These are phyloP conservation scores for Yamadazyma atlantica DNA, from an alignment of 1,139 yeast genomes.

Conservation along the genomic window DNA sequence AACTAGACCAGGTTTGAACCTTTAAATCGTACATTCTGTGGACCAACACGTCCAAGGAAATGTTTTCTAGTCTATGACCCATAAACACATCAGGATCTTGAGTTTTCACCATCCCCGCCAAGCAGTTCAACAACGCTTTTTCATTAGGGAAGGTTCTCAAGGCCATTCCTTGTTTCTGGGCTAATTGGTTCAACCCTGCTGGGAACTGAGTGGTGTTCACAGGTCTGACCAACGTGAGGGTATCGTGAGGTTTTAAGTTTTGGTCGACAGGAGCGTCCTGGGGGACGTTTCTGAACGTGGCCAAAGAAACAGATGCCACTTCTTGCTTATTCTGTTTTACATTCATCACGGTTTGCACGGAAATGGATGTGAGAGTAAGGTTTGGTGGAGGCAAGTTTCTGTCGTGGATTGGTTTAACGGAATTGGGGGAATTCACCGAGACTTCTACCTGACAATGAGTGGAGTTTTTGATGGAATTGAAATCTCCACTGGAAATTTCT, in stretches of 20 bases:
- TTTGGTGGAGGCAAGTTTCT: slow-evolving; percentile 52
- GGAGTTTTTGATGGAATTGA: slow-evolving; percentile 57
- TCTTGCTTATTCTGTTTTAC: slow-evolving; percentile 76
- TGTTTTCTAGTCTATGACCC: slow-evolving; percentile 83
- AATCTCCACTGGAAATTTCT: slow-evolving; percentile 64
- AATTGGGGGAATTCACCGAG: slow-evolving; percentile 50
- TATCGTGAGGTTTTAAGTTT: slow-evolving; percentile 52
- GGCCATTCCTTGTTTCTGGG: slow-evolving; percentile 48
- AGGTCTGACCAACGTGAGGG: slow-evolving; percentile 76
- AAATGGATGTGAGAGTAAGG: slow-evolving; percentile 69
- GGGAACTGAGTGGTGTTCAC: slow-evolving; percentile 63
- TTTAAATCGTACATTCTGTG: slow-evolving; percentile 78
- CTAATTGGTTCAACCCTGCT: slow-evolving; percentile 64
- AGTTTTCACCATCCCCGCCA: slow-evolving; percentile 68
- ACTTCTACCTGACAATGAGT: slow-evolving; percentile 85
- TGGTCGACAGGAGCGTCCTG: slow-evolving; percentile 72
- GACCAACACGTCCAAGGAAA: slow-evolving; percentile 75
- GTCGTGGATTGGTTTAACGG: slow-evolving; percentile 52
- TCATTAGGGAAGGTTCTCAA: slow-evolving; percentile 70
- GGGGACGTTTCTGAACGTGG: slow-evolving; percentile 63
- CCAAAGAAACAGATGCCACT: slow-evolving; percentile 76
- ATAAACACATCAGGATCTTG: slow-evolving; percentile 88
- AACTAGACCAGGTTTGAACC: slow-evolving; percentile 73
- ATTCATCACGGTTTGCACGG: slow-evolving; percentile 81
- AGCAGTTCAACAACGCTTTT: slow-evolving; percentile 66